phyloP scores from a whole-genome alignment of 1,284 basidiomycete species.

The Fomitopsis pinicola region DNA sequence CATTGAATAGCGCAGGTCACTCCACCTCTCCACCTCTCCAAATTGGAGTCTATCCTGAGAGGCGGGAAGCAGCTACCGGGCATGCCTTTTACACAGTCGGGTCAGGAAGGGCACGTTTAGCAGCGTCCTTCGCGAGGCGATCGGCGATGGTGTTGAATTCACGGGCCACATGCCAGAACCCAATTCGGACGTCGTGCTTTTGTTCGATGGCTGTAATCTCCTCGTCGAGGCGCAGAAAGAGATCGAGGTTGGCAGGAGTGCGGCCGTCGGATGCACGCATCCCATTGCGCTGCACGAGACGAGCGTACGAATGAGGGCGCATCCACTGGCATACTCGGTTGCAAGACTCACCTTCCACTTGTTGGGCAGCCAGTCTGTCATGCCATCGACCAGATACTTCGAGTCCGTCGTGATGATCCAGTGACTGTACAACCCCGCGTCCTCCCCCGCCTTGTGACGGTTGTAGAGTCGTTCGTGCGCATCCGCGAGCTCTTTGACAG shows the following conservation, averaged over 20 bases:
- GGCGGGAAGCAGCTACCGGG: too few species aligned
- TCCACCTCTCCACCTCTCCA: too few species aligned
- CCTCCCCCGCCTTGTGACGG: background rate
- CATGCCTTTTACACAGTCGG: too few species aligned
- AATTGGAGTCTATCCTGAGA: too few species aligned
- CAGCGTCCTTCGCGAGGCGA: background rate
- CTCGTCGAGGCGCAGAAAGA: background rate
- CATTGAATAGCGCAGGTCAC: too few species aligned
- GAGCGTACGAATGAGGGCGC: background rate
- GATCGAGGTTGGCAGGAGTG: background rate
- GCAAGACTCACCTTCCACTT: slow-evolving; percentile 1
- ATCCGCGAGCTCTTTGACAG: too few species aligned
- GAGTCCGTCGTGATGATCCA: background rate
- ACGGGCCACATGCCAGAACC: background rate
- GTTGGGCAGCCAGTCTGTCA: background rate
- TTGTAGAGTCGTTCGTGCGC: background rate
- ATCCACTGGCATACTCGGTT: too few species aligned
- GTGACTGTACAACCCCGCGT: background rate
- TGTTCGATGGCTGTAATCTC: background rate
- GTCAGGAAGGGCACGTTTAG: background rate
- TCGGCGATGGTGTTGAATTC: background rate
- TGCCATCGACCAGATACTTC: background rate
- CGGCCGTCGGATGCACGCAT: background rate
- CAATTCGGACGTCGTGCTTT: background rate
- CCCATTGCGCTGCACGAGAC: background rate